A percentile compares a stretch with the other conserved stretches of the same genome.
These are phyloP conservation scores for Clitoria ternatea DNA, from an alignment of 306 rosid genomes.

Conservation along the genomic window DNA sequence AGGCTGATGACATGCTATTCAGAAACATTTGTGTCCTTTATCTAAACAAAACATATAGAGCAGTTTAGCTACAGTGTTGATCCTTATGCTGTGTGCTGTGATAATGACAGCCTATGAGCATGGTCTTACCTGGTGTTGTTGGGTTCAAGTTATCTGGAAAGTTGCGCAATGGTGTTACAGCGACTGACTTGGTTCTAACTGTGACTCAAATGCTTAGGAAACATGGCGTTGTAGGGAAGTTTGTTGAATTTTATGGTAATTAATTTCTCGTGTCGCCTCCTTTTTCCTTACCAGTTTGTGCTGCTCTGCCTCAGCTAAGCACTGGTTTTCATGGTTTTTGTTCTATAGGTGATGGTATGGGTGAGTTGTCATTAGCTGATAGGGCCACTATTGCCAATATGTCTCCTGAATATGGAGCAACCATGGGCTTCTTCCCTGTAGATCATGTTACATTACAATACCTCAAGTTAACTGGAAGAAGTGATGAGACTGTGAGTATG, in stretches of 20 bases:
- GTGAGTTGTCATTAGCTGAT: conserved; percentile 77
- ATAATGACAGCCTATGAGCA: conserved; percentile 87
- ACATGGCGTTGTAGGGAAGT: conserved; percentile 99
- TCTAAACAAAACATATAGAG: neutral
- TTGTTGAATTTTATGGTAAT: conserved; percentile 96
- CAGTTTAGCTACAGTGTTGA: conserved; percentile 1
- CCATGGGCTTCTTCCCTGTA: conserved; percentile 97
- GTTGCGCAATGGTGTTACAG: conserved; percentile 87
- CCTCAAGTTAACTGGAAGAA: conserved; percentile 85
- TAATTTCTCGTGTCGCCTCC: neutral
- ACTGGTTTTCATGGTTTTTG: conserved; percentile 15
- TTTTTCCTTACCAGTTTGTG: neutral
- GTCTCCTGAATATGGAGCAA: conserved; percentile 98
- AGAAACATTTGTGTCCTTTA: conserved; percentile 4
- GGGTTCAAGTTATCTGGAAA: conserved; percentile 97
- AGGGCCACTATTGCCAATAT: conserved; percentile 94
- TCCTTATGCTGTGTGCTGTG: conserved; percentile 34
- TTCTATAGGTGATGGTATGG: conserved; percentile 79
- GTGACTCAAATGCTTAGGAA: conserved; percentile 97
- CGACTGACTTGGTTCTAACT: conserved; percentile 97
- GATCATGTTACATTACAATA: conserved; percentile 86
- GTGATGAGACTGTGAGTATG: conserved; percentile 79
- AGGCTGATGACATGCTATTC: conserved; percentile 7
- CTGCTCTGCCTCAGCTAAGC: neutral
- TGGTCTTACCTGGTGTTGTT: conserved; percentile 99